These are phyloP conservation scores for Backusella tarrabulga DNA, from an alignment of 192 early-diverging fungal species.

Conservation along the genomic window DNA sequence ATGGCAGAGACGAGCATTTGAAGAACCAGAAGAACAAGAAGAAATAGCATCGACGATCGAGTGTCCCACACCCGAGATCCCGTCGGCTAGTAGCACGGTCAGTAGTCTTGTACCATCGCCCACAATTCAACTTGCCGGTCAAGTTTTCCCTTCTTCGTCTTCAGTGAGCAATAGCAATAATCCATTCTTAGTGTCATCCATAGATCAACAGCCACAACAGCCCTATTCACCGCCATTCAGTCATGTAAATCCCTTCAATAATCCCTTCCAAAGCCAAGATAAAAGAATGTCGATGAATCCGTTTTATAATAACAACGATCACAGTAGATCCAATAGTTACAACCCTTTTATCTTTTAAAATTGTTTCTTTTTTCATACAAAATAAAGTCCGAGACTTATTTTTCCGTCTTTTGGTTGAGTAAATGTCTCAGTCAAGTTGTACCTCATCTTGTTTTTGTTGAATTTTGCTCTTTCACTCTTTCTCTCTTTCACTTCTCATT, in stretches of 20 bases:
- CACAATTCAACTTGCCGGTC: slow-evolving; percentile 8
- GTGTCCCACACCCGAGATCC: background rate
- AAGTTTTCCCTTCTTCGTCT: background rate
- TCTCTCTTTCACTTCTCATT: background rate
- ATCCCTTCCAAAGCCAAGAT: background rate
- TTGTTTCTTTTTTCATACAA: background rate
- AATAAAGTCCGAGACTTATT: slow-evolving; percentile 1
- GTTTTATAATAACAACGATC: background rate
- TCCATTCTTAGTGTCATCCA: background rate
- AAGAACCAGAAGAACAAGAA: slow-evolving; percentile 8
- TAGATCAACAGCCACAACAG: background rate
- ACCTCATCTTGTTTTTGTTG: background rate
- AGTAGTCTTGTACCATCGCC: slow-evolving; percentile 7
- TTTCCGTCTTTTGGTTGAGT: background rate
- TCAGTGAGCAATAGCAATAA: background rate
- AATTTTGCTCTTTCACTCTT: background rate
- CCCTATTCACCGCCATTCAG: background rate
- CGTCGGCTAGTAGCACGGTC: background rate
- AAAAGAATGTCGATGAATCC: slow-evolving; percentile 1
- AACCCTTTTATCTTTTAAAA: background rate
- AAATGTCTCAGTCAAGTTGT: background rate
- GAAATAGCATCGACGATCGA: background rate
- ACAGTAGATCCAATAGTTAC: background rate
- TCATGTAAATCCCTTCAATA: background rate
- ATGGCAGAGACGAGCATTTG: slow-evolving; percentile 68